Evolutionary conservation across 192 early-diverging fungal genomes (phyloP), one percentile per base, ranked within the genome.

Genomic region (Entomortierella parvispora): DNA sequence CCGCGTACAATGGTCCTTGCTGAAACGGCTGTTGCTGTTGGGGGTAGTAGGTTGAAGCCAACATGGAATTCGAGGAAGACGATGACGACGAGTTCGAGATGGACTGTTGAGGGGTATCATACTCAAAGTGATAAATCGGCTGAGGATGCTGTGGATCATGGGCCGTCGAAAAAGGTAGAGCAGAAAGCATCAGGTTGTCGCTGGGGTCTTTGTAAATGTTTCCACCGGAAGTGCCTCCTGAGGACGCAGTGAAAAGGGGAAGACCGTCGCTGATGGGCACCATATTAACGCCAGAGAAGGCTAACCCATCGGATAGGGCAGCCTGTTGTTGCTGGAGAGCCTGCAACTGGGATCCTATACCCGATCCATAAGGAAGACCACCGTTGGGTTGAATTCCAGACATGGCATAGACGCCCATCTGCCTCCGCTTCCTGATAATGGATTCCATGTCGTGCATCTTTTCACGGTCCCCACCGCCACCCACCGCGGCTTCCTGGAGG

Each of bases 391-490:
- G 49, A 42, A 62, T 62, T 18, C 70, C 70, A 9, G 57, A 45
- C 9, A 37, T 51, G 4, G 55, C 74, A 52, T 60, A 72, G 14
- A 65, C 46, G 3, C 74, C 65, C 65, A 68, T 67, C 29, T 77
- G 74, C 9, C 63, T 65, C 4, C 74, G 59, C 40, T 63, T 77
- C 11, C 47, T 34, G 33, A 77, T 64, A 47, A 68, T 68, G 5
- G 58, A 20, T 17, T 62, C 52, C 28, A 77, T 44, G 17, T 68
- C 55, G n/a, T 77, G 74, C 6, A 45, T 44, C 55, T 64, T 77
- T 28, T 31, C 14, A 33, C 15, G 33, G 18, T 33, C 1, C 20
- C 54, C 3, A 56, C n/a, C 18, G 54, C 26, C 2, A 32, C 20
- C 32, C 31, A 29, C 14, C 31, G 10, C 14, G 31, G 34, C 31